Evolutionary conservation across 2,329 filamentous ascomycete genomes (phyloP).

Genomic region (Ophiocordyceps unilateralis): DNA sequence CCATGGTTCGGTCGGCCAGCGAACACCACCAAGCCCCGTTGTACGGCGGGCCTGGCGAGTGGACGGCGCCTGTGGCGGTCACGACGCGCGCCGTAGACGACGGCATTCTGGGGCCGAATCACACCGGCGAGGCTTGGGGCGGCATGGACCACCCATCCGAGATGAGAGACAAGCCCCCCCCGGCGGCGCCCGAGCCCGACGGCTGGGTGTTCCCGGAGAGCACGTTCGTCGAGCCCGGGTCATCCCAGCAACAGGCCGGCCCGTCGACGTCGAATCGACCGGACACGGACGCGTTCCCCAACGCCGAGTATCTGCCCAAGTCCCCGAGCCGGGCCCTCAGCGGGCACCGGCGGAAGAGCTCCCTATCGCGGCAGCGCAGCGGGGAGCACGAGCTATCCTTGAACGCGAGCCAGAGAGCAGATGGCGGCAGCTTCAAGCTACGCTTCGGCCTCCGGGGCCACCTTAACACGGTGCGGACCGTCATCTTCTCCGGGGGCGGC

Average conservation of each 20-base stretch:
- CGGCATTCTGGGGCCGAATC: slow-evolving; percentile 14
- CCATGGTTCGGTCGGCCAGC: slow-evolving; percentile 35
- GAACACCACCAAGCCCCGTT: slow-evolving; percentile 26
- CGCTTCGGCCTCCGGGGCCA: slow-evolving; percentile 84
- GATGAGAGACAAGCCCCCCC: slow-evolving; percentile 26
- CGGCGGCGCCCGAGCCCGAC: slow-evolving; percentile 38
- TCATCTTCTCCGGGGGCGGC: slow-evolving; percentile 93
- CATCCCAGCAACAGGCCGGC: slow-evolving; percentile 21
- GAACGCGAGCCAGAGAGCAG: slow-evolving; percentile 38
- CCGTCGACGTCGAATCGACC: slow-evolving; percentile 44
- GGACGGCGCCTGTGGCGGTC: slow-evolving; percentile 15
- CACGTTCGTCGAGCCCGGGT: slow-evolving; percentile 38
- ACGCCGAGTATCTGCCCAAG: slow-evolving; percentile 62
- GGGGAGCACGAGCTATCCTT: slow-evolving; percentile 47
- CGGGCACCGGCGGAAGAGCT: slow-evolving; percentile 66
- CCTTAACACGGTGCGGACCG: slow-evolving; percentile 79
- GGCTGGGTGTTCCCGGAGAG: slow-evolving; percentile 89
- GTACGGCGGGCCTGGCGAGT: slow-evolving; percentile 20
- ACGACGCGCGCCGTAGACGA: slow-evolving; percentile 19
- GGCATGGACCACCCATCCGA: slow-evolving; percentile 23
- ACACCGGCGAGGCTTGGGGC: slow-evolving; percentile 20
- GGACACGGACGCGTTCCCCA: slow-evolving; percentile 77
- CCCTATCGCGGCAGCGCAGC: slow-evolving; percentile 53
- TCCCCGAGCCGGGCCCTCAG: slow-evolving; percentile 55
- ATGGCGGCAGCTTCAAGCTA: slow-evolving; percentile 73